Evolutionary conservation across 2,329 filamentous ascomycete genomes (phyloP).

Genomic region (Fusarium foetens): DNA sequence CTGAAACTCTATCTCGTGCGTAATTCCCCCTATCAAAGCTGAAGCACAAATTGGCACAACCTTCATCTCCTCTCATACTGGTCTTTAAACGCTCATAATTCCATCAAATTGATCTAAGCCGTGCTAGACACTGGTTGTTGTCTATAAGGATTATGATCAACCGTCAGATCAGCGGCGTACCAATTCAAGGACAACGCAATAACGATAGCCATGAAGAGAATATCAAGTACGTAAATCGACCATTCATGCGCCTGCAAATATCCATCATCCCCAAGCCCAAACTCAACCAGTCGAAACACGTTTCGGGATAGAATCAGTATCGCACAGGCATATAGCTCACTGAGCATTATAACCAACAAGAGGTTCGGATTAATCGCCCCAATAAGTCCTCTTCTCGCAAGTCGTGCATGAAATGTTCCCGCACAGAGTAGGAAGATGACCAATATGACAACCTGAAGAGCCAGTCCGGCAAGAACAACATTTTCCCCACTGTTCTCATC

Average conservation of each 20-base stretch:
- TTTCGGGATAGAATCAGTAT: not conserved
- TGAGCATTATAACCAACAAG: not conserved
- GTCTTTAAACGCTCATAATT: accelerated
- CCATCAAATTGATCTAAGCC: not conserved
- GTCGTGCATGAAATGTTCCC: not conserved
- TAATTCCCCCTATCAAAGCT: too few species aligned
- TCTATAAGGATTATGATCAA: not conserved
- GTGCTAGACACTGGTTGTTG: not conserved
- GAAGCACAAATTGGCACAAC: accelerated
- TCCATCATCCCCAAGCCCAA: not conserved
- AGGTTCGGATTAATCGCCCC: not conserved
- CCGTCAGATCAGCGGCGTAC: not conserved
- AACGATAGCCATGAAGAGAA: not conserved
- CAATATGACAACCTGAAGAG: not conserved
- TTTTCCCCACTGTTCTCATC: not conserved
- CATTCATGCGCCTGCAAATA: not conserved
- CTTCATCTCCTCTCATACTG: not conserved
- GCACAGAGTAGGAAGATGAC: not conserved
- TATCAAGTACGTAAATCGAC: not conserved
- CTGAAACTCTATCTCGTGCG: accelerated
- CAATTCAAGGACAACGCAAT: not conserved
- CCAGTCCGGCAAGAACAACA: not conserved
- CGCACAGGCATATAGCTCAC: not conserved
- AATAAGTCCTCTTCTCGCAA: not conserved
- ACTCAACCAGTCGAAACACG: not conserved